Conservation (phyloP, 495 filamentous ascomycete genomes). For the Daldinia caldariorum region DNA sequence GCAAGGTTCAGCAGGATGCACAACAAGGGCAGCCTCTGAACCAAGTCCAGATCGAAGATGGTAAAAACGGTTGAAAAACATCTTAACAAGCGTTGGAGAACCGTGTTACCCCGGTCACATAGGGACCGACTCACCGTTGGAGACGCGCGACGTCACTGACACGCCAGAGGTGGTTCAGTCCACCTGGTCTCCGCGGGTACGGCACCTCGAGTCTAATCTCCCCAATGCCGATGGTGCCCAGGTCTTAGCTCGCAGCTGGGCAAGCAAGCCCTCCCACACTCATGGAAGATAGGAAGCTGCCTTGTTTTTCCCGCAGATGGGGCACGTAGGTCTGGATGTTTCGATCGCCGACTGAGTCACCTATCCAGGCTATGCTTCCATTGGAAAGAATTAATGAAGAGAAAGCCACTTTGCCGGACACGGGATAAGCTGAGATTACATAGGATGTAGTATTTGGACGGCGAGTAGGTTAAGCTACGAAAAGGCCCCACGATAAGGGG, state of each 20-base stretch:
- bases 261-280: slow-evolving; percentile 14
- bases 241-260: slow-evolving; percentile 17
- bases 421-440: not conserved
- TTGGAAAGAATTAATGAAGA: slow-evolving; percentile 13
- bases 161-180: slow-evolving; percentile 19
- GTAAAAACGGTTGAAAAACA: slow-evolving; percentile 18
- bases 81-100: slow-evolving; percentile 17
- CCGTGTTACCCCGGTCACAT: slow-evolving; percentile 26
- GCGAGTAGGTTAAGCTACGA: not conserved
- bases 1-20: slow-evolving; percentile 16
- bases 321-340: slow-evolving; percentile 11
- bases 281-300: slow-evolving; percentile 1
- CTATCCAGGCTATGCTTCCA: not conserved
- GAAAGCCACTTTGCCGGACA: slow-evolving; percentile 18
- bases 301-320: slow-evolving; percentile 25
- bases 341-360: slow-evolving; percentile 23
- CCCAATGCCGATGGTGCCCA: slow-evolving; percentile 19
- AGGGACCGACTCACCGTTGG: slow-evolving; percentile 16
- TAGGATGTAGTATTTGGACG: not conserved
- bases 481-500: slow-evolving; percentile 2
- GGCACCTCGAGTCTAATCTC: slow-evolving; percentile 17
- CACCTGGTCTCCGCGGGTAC: slow-evolving; percentile 13
- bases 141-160: slow-evolving; percentile 32
- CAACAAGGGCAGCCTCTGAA: slow-evolving; percentile 11
- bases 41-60: slow-evolving; percentile 17